phyloP scores from a whole-genome alignment of 2,329 filamentous ascomycete genomes.

The Diaporthe caulivora region DNA sequence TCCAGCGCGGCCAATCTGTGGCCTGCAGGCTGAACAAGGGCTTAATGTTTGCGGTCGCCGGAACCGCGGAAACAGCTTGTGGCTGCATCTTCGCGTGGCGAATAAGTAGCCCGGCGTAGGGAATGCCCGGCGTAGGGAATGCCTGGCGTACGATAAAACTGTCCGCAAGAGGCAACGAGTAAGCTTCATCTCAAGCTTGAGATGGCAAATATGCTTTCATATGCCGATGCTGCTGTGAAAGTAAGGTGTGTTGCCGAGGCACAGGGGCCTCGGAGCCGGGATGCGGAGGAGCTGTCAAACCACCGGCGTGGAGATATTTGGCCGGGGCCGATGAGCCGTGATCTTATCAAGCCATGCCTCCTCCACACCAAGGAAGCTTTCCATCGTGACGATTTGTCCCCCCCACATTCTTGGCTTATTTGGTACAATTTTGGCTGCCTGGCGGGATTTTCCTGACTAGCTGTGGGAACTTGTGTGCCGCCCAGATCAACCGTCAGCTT shows the following conservation, averaged over 20 bases:
- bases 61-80: neutral
- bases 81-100: neutral
- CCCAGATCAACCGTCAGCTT: neutral
- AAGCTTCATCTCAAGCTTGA: neutral
- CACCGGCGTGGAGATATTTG: neutral
- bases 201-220: neutral
- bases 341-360: neutral
- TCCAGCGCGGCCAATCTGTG: neutral
- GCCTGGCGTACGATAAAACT: neutral
- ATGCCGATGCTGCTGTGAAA: neutral
- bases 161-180: neutral
- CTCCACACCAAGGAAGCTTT: too few species aligned
- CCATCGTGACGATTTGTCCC: neutral
- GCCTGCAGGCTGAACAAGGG: neutral
- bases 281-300: constrained; percentile 2
- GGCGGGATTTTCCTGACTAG: neutral
- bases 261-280: neutral
- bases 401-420: neutral
- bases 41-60: neutral
- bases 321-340: constrained; percentile 2
- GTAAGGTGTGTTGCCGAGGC: neutral
- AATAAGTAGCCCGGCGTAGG: neutral
- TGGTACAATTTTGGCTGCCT: neutral
- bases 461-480: too few species aligned
- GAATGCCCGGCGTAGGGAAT: neutral